Conservation (phyloP, 176 grass and related monocot species). For the Carex cristatella region DNA sequence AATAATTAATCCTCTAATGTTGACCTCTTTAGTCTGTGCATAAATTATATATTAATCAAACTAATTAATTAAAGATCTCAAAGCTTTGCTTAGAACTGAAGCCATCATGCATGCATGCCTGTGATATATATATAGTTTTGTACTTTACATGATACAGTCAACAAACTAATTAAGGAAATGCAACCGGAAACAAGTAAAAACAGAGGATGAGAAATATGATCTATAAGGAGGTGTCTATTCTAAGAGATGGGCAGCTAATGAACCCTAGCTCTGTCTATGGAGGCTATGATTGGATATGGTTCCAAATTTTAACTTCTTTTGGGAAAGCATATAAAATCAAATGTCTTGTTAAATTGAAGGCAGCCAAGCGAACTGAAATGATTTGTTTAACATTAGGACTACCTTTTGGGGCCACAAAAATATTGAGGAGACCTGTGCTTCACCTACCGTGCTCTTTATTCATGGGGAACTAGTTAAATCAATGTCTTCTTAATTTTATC, state of each 20-base stretch:
- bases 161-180: not conserved
- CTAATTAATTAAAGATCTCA: not conserved
- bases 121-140: not conserved
- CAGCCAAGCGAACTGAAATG: not conserved
- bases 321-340: conserved; percentile 23
- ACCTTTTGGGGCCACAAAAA: not conserved
- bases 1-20: not conserved
- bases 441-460: conserved; percentile 2
- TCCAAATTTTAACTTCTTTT: conserved; percentile 28
- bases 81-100: not conserved
- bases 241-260: conserved; percentile 1
- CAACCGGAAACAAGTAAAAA: not conserved
- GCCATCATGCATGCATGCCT: not conserved
- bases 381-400: conserved; percentile 10
- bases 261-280: conserved; percentile 1
- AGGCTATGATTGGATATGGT: conserved; percentile 15
- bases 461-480: not conserved
- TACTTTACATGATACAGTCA: not conserved
- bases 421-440: not conserved
- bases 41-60: not conserved
- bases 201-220: not conserved
- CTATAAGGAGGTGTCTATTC: not conserved
- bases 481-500: no score
- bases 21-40: not conserved
- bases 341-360: conserved; percentile 17